These are phyloP conservation scores for Inonotus hispidus DNA, from an alignment of 1,284 basidiomycete genomes.

Conservation along the genomic window DNA sequence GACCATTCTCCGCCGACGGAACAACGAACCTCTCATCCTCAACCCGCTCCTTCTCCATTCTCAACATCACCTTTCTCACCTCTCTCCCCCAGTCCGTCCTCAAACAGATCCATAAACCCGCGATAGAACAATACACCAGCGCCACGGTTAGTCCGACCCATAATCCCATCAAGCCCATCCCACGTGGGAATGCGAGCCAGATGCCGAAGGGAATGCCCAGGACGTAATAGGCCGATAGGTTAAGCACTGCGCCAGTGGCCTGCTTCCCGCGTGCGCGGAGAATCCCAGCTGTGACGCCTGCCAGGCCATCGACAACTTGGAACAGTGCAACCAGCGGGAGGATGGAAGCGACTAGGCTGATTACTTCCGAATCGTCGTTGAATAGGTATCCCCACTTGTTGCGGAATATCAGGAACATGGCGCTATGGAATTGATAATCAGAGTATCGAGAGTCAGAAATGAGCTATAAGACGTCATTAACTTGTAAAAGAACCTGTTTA, in stretches of 20 bases:
- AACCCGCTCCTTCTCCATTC: constrained; percentile 35
- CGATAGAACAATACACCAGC: constrained; percentile 52
- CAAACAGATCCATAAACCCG: constrained; percentile 55
- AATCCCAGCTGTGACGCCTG: constrained; percentile 67
- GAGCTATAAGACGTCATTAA: neutral
- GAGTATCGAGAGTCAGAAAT: neutral
- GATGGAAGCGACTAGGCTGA: constrained; percentile 54
- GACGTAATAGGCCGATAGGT: constrained; percentile 64
- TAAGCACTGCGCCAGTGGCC: constrained; percentile 60
- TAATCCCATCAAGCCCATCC: constrained; percentile 54
- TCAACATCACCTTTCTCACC: constrained; percentile 42
- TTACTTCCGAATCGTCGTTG: constrained; percentile 60
- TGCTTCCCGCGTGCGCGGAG: constrained; percentile 61
- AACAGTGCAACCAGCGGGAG: constrained; percentile 79
- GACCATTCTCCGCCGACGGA: neutral
- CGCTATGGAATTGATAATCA: constrained; percentile 36
- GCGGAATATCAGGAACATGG: constrained; percentile 69
- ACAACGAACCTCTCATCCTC: neutral
- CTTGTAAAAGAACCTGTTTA: constrained; percentile 50
- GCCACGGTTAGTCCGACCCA: constrained; percentile 76
- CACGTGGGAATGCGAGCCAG: constrained; percentile 52
- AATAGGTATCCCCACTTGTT: constrained; percentile 78
- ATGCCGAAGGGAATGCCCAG: constrained; percentile 69
- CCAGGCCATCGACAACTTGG: constrained; percentile 68
- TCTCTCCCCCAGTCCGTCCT: constrained; percentile 63